Evolutionary conservation across 2,329 filamentous ascomycete species (phyloP), one percentile per base, ranked within the genome.

Genomic region (Fusarium torreyae): DNA sequence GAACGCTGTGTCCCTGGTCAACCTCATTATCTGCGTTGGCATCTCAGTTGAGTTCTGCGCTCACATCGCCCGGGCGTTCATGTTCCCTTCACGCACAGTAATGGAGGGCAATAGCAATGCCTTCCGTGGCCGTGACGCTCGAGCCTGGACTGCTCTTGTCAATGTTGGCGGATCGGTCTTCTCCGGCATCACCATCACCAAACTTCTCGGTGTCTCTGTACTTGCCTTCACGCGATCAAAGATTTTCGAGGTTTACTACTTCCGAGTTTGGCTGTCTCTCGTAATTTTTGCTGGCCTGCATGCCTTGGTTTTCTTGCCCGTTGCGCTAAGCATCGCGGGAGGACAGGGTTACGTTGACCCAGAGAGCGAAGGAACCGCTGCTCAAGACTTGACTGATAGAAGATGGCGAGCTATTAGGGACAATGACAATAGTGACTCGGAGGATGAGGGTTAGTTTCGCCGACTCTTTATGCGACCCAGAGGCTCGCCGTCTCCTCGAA

Each of bases 171-270:
- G 92, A 7, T 96, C 92, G 45, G 97, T 99, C 14, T 97, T 99
- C 76, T 97, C 92, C 33, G 96, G 96, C 3, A 99, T 99, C 78
- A 98, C 95, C 0, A 86, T 99, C 53, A 99, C 96, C 3, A 99
- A 99, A 81, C 86, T 99, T 2, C 84, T 99, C 3, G 96, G 96
- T 5, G 95, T 99, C 1, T 91, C 87, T 45, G 96, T 99, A 36
- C 84, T 99, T 20, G 96, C 96, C 0, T 99, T 98, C 76, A 99
- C 96, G 9, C 86, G 93, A 52, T 97, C 93, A 79, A 99, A 98
- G 88, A 99, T 99, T 76, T 99, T 99, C 75, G 97, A 99, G 83
- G 94, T 99, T 60, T 99, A 99, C 82, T 99, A 99, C 81, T 99
- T 99, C 86, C 88, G 96, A 43, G 92, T 99, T 43, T 99, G 96